Percentiles rank a stretch among this genome's conserved stretches.
These are phyloP conservation scores for Chaetomium globosum DNA, from an alignment of 2,329 filamentous ascomycete species.

Conservation along the genomic window DNA sequence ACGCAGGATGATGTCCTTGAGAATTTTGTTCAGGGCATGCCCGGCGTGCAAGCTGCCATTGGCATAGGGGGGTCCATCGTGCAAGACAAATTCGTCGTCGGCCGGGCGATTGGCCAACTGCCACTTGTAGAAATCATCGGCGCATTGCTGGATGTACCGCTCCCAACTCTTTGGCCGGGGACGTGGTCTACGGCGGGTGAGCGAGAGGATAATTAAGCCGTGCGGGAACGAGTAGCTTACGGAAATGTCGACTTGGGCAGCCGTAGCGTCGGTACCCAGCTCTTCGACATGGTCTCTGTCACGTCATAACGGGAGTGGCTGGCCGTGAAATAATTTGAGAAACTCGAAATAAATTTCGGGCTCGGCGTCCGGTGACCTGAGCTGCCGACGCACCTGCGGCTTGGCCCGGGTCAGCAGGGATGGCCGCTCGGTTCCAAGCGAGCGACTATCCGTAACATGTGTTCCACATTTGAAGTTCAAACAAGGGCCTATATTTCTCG, in stretches of 20 bases:
- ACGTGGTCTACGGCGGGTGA: conserved; percentile 51
- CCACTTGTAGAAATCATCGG: conserved; percentile 89
- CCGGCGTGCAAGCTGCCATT: conserved; percentile 91
- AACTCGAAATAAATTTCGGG: conserved; percentile 16
- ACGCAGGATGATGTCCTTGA: conserved; percentile 91
- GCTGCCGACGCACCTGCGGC: background rate
- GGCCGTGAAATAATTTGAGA: background rate
- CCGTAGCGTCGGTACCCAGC: conserved; percentile 73
- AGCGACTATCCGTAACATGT: too few species aligned
- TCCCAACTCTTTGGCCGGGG: conserved; percentile 54
- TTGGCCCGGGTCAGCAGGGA: conserved; percentile 1
- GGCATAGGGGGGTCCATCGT: conserved; percentile 96
- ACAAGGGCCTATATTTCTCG: too few species aligned
- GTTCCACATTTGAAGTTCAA: too few species aligned
- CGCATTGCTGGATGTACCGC: conserved; percentile 72
- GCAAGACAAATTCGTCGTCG: conserved; percentile 71
- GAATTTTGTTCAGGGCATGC: conserved; percentile 93
- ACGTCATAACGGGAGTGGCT: conserved; percentile 30
- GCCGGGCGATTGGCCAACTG: conserved; percentile 63
- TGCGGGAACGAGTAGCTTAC: conserved; percentile 45
- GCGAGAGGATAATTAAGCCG: background rate
- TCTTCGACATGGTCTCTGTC: conserved; percentile 52
- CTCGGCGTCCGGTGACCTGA: conserved; percentile 17
- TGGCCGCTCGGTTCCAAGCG: background rate
- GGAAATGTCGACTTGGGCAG: conserved; percentile 76